phyloP scores from a whole-genome alignment of 2,329 filamentous ascomycete genomes.

The Sclerotinia trifoliorum region DNA sequence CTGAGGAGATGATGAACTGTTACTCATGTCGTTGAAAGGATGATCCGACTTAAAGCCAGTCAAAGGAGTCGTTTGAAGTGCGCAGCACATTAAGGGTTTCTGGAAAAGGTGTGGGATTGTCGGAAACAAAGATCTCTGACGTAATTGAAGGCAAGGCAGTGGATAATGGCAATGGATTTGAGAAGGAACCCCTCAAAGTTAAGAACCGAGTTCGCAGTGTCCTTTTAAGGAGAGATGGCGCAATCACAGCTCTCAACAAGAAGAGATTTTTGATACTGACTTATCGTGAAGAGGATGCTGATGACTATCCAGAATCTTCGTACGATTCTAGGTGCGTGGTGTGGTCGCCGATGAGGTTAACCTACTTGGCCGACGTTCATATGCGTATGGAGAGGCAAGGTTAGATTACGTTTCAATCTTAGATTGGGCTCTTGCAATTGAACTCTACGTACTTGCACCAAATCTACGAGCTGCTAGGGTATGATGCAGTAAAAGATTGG shows the following conservation, averaged over 20 bases:
- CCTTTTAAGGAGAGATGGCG: background rate
- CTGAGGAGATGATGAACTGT: constrained; percentile 28
- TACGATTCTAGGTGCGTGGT: background rate
- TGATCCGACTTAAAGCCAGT: constrained; percentile 38
- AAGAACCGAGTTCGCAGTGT: background rate
- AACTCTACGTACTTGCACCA: constrained; percentile 16
- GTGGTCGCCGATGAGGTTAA: constrained; percentile 15
- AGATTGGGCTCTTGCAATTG: constrained; percentile 3
- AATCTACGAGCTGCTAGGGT: constrained; percentile 3
- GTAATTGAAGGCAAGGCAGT: background rate
- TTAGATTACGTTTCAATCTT: constrained; percentile 14
- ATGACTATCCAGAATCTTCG: background rate
- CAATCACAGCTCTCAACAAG: background rate
- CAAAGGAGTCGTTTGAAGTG: constrained; percentile 28
- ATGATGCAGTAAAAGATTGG: background rate
- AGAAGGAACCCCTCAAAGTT: background rate
- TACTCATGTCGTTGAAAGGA: constrained; percentile 31
- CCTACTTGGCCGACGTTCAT: background rate
- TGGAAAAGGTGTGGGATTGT: background rate
- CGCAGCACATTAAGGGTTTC: constrained; percentile 33
- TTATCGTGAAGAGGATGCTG: background rate
- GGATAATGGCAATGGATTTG: background rate
- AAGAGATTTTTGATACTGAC: constrained; percentile 3
- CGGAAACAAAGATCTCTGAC: background rate
- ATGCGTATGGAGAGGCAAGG: background rate